Percentiles rank a stretch among this genome's conserved stretches.
Conservation (phyloP, 371 early-diverging fungal species). For the Neoconidiobolus thromboides region DNA sequence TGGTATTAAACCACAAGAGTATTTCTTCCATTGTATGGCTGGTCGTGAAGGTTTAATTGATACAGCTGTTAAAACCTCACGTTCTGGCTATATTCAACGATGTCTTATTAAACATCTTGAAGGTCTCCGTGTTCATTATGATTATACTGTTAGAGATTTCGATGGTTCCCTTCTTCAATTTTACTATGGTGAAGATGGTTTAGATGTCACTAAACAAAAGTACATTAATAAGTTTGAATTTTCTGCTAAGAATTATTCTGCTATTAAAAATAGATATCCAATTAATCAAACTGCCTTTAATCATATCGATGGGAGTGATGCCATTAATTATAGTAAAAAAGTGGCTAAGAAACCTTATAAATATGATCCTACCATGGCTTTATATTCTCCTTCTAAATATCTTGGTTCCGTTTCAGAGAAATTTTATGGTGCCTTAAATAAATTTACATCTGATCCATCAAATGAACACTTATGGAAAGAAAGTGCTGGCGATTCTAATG, state of each 20-base stretch:
- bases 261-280: slow-evolving; percentile 66
- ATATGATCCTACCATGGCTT: slow-evolving; percentile 60
- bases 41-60: slow-evolving; percentile 99
- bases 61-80: slow-evolving; percentile 99
- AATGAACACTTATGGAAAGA: slow-evolving; percentile 19
- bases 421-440: slow-evolving; percentile 37
- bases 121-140: slow-evolving; percentile 89
- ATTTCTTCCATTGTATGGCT: slow-evolving; percentile 96
- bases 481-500: neutral
- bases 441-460: slow-evolving; percentile 44
- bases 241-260: slow-evolving; percentile 75
- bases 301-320: slow-evolving; percentile 56
- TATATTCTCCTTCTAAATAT: slow-evolving; percentile 60
- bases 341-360: slow-evolving; percentile 51
- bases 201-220: slow-evolving; percentile 93
- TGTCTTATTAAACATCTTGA: slow-evolving; percentile 99
- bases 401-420: slow-evolving; percentile 81
- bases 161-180: slow-evolving; percentile 95
- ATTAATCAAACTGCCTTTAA: slow-evolving; percentile 27
- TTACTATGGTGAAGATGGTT: slow-evolving; percentile 98
- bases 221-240: slow-evolving; percentile 81
- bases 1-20: slow-evolving; percentile 92
- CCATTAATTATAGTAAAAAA: slow-evolving; percentile 59
- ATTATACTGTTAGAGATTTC: slow-evolving; percentile 87
- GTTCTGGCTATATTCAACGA: slow-evolving; percentile 98